A percentile compares a stretch with the other conserved stretches of the same genome.
Evolutionary conservation across 163 green algal genomes (phyloP).

Genomic region (Dunaliella salina): DNA sequence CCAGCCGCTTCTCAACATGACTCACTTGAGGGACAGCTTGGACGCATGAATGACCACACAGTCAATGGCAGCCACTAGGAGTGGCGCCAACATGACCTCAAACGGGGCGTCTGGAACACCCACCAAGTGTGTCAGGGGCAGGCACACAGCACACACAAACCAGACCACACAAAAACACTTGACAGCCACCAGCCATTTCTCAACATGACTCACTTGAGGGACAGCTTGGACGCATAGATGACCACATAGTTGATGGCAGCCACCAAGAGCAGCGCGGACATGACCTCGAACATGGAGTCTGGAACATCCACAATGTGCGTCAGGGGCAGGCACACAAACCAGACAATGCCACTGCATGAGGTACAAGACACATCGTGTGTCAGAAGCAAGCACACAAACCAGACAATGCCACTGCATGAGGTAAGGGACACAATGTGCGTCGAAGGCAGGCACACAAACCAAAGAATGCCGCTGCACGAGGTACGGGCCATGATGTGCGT

Average conservation of each 20-base stretch:
- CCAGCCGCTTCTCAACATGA: too few relatives aligned
- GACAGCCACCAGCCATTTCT: too few relatives aligned
- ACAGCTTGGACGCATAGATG: neutral
- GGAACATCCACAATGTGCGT: constrained; percentile 32
- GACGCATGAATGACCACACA: neutral
- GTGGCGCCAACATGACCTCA: constrained; percentile 32
- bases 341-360: constrained; percentile 2
- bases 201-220: neutral
- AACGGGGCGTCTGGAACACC: constrained; percentile 29
- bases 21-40: neutral
- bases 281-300: constrained; percentile 31
- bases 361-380: constrained; percentile 11
- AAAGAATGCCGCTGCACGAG: neutral
- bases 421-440: constrained; percentile 6
- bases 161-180: neutral
- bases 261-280: constrained; percentile 32
- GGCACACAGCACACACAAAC: neutral
- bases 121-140: constrained; percentile 29
- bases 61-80: constrained; percentile 33
- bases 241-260: constrained; percentile 28
- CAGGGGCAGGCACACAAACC: constrained; percentile 33
- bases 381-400: constrained; percentile 33
- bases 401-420: neutral
- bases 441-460: constrained; percentile 33
- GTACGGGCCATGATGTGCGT: neutral